Percentiles rank a stretch among this genome's conserved stretches.
Evolutionary conservation across 768 basidiomycete genomes (phyloP).

Genomic region (Trametes elegans): DNA sequence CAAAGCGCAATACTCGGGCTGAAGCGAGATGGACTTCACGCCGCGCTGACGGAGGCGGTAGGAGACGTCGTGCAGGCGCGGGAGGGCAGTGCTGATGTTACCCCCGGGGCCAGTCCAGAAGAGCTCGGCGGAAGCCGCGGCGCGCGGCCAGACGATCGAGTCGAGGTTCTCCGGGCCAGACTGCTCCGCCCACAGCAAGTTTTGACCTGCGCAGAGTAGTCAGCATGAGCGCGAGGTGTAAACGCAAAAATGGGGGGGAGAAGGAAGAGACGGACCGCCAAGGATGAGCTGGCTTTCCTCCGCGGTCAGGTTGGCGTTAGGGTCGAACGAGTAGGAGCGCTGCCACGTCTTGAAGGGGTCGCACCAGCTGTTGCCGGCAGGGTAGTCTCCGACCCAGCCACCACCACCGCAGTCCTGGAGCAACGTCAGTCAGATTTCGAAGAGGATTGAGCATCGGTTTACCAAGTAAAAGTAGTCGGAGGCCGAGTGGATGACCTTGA

Average conservation of each 20-base stretch:
- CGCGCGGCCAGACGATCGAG: constrained; percentile 71
- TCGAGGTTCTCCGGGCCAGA: constrained; percentile 66
- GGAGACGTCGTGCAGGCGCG: constrained; percentile 65
- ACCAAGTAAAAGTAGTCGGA: constrained; percentile 80
- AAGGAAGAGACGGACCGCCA: constrained; percentile 40
- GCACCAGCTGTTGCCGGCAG: constrained; percentile 64
- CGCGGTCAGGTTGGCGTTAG: constrained; percentile 50
- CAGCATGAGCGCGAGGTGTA: background rate
- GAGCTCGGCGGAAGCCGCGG: constrained; percentile 69
- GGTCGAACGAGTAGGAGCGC: constrained; percentile 70
- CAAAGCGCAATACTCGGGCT: constrained; percentile 73
- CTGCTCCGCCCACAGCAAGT: constrained; percentile 76
- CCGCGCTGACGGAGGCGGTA: constrained; percentile 64
- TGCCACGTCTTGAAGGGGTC: constrained; percentile 84
- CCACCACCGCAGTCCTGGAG: constrained; percentile 66
- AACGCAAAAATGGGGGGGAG: background rate
- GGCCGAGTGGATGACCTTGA: constrained; percentile 63
- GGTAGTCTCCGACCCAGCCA: constrained; percentile 60
- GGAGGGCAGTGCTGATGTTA: constrained; percentile 42
- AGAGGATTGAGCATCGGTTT: constrained; percentile 11
- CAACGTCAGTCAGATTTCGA: background rate
- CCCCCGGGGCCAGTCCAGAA: constrained; percentile 66
- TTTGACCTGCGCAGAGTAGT: constrained; percentile 40
- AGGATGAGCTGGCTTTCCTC: constrained; percentile 55
- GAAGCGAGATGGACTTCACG: constrained; percentile 56